Conservation (phyloP, 1,284 basidiomycete species). For the Abortiporus biennis region DNA sequence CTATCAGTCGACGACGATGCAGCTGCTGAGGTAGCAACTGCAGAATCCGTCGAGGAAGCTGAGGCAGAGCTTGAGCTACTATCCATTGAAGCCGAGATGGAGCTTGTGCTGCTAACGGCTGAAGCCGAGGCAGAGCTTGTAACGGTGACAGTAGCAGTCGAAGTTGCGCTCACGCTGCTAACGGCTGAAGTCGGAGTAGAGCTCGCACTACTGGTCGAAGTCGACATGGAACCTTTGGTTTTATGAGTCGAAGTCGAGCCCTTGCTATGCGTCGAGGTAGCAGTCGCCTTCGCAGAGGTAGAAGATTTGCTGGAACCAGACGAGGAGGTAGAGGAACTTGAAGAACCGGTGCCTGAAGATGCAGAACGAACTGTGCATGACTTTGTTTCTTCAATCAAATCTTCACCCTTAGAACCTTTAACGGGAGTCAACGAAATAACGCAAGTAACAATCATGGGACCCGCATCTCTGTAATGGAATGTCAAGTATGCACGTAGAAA, state of each 20-base stretch:
- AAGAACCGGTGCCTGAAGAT: not conserved
- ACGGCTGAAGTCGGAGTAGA: not conserved
- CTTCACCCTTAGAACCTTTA: constrained; percentile 37
- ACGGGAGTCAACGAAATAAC: constrained; percentile 53
- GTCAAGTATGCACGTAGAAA: constrained; percentile 2
- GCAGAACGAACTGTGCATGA: constrained; percentile 42
- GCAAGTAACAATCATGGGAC: constrained; percentile 57
- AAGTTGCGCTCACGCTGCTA: constrained; percentile 2
- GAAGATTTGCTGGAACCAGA: not conserved
- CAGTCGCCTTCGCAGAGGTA: not conserved
- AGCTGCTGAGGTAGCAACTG: not conserved
- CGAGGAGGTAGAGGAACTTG: not conserved
- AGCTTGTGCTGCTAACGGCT: not conserved
- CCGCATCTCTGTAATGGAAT: constrained; percentile 28
- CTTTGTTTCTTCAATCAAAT: constrained; percentile 41
- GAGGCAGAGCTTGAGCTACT: not conserved
- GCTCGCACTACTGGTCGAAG: not conserved
- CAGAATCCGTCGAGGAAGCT: not conserved
- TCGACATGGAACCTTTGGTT: not conserved
- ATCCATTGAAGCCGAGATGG: constrained; percentile 8
- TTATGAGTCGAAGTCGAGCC: not conserved
- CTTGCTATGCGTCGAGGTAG: not conserved
- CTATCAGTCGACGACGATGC: not conserved
- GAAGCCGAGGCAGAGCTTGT: not conserved
- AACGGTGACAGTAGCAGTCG: constrained; percentile 1